phyloP scores from a whole-genome alignment of 2,329 filamentous ascomycete species.

The Colletotrichum eremochloae region DNA sequence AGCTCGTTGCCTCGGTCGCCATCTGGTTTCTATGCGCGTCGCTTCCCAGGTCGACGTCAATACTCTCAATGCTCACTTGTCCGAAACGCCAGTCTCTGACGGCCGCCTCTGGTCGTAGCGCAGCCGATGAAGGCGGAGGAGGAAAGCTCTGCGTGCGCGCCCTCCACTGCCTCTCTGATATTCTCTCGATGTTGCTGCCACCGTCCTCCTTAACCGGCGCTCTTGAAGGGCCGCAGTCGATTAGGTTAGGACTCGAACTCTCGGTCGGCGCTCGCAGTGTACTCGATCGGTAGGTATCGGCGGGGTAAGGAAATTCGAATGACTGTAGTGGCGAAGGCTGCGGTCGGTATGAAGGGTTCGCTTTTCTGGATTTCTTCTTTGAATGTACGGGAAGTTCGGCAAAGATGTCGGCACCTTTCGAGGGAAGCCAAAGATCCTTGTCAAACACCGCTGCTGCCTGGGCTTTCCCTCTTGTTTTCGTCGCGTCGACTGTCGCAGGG shows the following conservation, averaged over 20 bases:
- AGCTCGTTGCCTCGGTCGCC: slow-evolving; percentile 55
- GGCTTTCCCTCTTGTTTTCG: slow-evolving; percentile 15
- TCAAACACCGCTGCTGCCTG: slow-evolving; percentile 30
- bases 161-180: slow-evolving; percentile 57
- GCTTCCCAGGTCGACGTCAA: slow-evolving; percentile 72
- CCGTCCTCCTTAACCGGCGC: slow-evolving; percentile 49
- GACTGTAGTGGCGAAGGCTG: slow-evolving; percentile 38
- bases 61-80: slow-evolving; percentile 81
- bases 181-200: slow-evolving; percentile 52
- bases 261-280: background rate
- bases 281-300: slow-evolving; percentile 30
- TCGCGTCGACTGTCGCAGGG: slow-evolving; percentile 46
- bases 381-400: slow-evolving; percentile 67
- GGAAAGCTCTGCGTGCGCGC: slow-evolving; percentile 57
- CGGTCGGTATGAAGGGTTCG: slow-evolving; percentile 15
- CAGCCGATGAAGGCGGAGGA: slow-evolving; percentile 58
- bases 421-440: slow-evolving; percentile 64
- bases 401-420: slow-evolving; percentile 64
- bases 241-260: slow-evolving; percentile 51
- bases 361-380: slow-evolving; percentile 45
- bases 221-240: slow-evolving; percentile 64
- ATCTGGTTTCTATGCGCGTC: slow-evolving; percentile 48
- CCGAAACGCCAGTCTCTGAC: slow-evolving; percentile 85
- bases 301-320: slow-evolving; percentile 35
- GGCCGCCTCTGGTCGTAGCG: slow-evolving; percentile 63